These are phyloP conservation scores for Solanum medicagineum DNA, from an alignment of 257 asterid species.

Conservation along the genomic window DNA sequence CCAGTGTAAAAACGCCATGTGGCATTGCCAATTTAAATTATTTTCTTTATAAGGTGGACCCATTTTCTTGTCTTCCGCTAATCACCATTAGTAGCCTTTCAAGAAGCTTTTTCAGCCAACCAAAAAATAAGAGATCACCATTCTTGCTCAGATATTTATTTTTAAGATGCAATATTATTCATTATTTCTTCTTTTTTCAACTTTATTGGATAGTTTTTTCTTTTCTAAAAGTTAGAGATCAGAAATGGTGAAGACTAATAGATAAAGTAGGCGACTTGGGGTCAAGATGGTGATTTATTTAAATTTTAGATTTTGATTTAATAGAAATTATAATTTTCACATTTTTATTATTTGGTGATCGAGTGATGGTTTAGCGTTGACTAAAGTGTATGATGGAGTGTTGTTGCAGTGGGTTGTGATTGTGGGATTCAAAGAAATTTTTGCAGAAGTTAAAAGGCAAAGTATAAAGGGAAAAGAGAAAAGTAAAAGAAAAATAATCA, in stretches of 20 bases:
- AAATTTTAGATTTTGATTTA: background rate
- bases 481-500: background rate
- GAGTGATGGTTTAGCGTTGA: background rate
- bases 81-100: background rate
- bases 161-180: background rate
- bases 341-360: background rate
- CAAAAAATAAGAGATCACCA: background rate
- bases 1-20: background rate
- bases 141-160: background rate
- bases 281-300: background rate
- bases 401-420: background rate
- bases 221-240: background rate
- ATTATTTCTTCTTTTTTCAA: background rate
- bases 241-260: background rate
- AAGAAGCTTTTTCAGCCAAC: background rate
- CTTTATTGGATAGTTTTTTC: background rate
- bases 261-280: background rate
- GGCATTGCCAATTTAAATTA: background rate
- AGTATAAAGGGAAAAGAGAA: background rate
- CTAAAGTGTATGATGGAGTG: background rate
- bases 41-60: background rate
- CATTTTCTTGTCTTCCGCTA: background rate
- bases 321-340: background rate
- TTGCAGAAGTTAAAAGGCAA: background rate
- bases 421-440: background rate